A percentile compares a stretch with the other conserved stretches of the same genome.
Evolutionary conservation across 1,284 basidiomycete species (phyloP).

Genomic region (Neonothopanus nambi): DNA sequence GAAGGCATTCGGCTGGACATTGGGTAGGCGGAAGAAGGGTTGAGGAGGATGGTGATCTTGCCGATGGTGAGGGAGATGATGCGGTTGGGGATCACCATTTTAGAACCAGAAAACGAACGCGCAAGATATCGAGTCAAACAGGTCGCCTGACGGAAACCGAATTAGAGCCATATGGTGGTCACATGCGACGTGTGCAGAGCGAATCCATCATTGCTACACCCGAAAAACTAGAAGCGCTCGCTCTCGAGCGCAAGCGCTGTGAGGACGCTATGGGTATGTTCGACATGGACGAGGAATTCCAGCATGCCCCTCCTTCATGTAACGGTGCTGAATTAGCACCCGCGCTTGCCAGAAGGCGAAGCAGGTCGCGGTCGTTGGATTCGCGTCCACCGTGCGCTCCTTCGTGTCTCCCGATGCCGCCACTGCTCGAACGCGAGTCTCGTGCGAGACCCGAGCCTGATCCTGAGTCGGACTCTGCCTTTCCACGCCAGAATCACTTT

Average conservation of each 20-base stretch:
- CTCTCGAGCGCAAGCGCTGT: conserved; percentile 26
- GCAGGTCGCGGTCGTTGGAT: conserved; percentile 58
- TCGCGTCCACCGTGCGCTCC: conserved; percentile 17
- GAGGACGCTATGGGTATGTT: conserved; percentile 40
- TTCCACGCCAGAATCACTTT: conserved; percentile 93
- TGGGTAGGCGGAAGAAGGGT: conserved; percentile 49
- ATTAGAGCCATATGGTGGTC: conserved; percentile 30
- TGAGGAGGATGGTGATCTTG: conserved; percentile 44
- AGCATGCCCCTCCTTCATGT: conserved; percentile 25
- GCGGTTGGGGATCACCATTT: conserved; percentile 20
- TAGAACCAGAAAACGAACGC: conserved; percentile 28
- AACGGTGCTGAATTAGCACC: conserved; percentile 25
- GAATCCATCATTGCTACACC: conserved; percentile 48
- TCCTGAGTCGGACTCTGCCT: conserved; percentile 35
- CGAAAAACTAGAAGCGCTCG: conserved; percentile 32
- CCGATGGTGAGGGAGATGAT: conserved; percentile 35
- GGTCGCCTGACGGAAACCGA: conserved; percentile 24
- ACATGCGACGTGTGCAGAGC: conserved; percentile 63
- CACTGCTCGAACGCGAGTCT: conserved; percentile 25
- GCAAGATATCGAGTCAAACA: not conserved
- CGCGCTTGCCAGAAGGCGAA: conserved; percentile 46
- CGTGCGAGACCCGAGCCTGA: conserved; percentile 30
- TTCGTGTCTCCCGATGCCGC: conserved; percentile 22
- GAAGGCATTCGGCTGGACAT: conserved; percentile 48
- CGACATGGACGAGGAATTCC: conserved; percentile 46